Evolutionary conservation across 805 yeast genomes (phyloP), one percentile per base, ranked within the genome.

Genomic region (Tetrapisispora nanseiensis): DNA sequence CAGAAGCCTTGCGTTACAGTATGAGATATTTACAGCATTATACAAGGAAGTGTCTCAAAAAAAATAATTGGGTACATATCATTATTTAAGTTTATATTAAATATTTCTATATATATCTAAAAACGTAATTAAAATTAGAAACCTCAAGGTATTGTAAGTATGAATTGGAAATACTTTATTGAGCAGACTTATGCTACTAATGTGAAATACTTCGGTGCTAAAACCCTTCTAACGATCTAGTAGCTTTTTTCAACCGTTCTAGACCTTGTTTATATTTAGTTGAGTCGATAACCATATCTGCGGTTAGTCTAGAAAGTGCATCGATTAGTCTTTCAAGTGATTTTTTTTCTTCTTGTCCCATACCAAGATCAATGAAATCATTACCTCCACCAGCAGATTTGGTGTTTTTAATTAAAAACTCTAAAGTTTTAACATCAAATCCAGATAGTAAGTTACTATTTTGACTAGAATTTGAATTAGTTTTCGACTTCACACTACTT

Each of bases 211-310:
- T 29, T 29, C 10, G 18, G n/a, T 28, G 1, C 23, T 51, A 65
- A 48, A 75, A 90, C 1, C 97, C 97, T 56, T 90, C 97, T 37
- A 90, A 68, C 0, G 89, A 92, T 43, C 83, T 69, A 43, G 87
- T 73, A 0, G 96, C 97, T 51, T 78, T 80, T 50, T 82, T 84
- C 51, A 90, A 67, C 48, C 97, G 69, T 48, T 75, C 71, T 35
- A 86, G 72, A 13, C 97, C 95, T 47, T 86, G 86, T n/a, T 78
- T 79, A 45, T 83, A 82, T 54, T 92, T 76, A 21, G 76, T 76
- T 23, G 86, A 86, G 59, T 90, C 95, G 43, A 86, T 58, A 41
- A 87, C 82, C 84, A 92, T 87, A 56, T 89, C 95, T 40, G 89
- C 86, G 3, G 95, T 86, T 44, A 92, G 71, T 51, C 92, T 72